phyloP scores from a whole-genome alignment of 2,329 filamentous ascomycete species.

The Penicillium psychrosexuale region DNA sequence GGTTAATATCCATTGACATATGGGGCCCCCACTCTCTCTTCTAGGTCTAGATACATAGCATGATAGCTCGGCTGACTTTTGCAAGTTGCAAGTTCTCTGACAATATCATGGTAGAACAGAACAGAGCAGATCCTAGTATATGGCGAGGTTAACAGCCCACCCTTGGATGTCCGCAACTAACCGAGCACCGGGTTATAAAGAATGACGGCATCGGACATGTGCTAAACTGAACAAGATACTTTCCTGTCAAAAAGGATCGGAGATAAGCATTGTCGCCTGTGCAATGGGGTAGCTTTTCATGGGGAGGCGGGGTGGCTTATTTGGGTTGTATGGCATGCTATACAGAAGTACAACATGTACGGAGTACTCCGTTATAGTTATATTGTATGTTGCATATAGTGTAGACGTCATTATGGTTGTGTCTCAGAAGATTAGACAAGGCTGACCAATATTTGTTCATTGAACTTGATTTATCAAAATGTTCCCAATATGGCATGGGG shows the following conservation, averaged over 20 bases:
- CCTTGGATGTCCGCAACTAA: not conserved
- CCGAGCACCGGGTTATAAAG: not conserved
- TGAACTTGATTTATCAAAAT: no score
- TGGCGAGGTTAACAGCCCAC: not conserved
- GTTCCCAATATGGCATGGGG: not conserved
- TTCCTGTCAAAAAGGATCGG: not conserved
- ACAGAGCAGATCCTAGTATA: not conserved
- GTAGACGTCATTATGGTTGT: not conserved
- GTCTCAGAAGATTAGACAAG: not conserved
- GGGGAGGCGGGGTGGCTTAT: not conserved
- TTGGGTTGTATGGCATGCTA: not conserved
- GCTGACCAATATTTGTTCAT: no score
- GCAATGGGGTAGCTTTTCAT: not conserved
- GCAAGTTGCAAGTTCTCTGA: no score
- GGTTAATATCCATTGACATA: not conserved
- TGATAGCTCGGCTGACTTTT: no score
- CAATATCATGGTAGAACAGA: not conserved
- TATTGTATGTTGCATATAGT: not conserved
- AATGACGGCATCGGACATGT: not conserved
- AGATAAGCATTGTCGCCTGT: not conserved
- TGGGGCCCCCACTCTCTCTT: not conserved
- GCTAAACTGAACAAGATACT: not conserved
- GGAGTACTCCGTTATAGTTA: no score
- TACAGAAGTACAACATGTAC: no score
- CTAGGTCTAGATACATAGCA: not conserved